Conservation (phyloP, 345 rosid species). For the Raphanus sativus region DNA sequence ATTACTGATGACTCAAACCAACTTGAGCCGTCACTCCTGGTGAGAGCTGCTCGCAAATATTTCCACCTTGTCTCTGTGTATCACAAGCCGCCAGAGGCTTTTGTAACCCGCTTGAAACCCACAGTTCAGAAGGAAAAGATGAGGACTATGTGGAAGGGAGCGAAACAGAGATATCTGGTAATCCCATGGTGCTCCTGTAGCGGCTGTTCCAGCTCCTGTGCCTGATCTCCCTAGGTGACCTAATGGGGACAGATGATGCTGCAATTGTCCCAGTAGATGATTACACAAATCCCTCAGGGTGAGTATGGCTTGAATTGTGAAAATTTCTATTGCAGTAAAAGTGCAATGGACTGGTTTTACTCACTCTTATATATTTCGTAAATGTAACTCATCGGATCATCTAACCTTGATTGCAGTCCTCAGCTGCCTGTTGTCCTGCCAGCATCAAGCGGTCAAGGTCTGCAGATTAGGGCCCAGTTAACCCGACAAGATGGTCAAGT, state of each 20-base stretch:
- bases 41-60: slow-evolving; percentile 97
- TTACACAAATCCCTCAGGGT: slow-evolving; percentile 65
- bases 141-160: slow-evolving; percentile 78
- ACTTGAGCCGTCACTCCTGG: slow-evolving; percentile 80
- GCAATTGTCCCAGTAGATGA: slow-evolving; percentile 81
- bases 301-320: slow-evolving; percentile 35
- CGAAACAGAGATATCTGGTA: slow-evolving; percentile 64
- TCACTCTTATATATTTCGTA: neutral
- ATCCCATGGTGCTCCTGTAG: slow-evolving; percentile 52
- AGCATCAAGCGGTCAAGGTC: slow-evolving; percentile 60
- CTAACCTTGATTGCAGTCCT: slow-evolving; percentile 54
- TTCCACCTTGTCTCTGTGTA: slow-evolving; percentile 89
- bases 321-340: neutral
- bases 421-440: slow-evolving; percentile 69
- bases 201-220: slow-evolving; percentile 53
- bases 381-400: slow-evolving; percentile 17
- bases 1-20: slow-evolving; percentile 92
- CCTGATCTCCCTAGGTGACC: slow-evolving; percentile 91
- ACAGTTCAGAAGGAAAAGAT: slow-evolving; percentile 67
- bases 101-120: slow-evolving; percentile 84
- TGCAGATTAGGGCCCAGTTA: slow-evolving; percentile 91
- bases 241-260: slow-evolving; percentile 63
- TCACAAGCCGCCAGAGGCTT: slow-evolving; percentile 92
- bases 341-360: neutral
- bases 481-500: slow-evolving; percentile 74